Conservation (phyloP, 495 filamentous ascomycete species). For the Talaromyces liani region DNA sequence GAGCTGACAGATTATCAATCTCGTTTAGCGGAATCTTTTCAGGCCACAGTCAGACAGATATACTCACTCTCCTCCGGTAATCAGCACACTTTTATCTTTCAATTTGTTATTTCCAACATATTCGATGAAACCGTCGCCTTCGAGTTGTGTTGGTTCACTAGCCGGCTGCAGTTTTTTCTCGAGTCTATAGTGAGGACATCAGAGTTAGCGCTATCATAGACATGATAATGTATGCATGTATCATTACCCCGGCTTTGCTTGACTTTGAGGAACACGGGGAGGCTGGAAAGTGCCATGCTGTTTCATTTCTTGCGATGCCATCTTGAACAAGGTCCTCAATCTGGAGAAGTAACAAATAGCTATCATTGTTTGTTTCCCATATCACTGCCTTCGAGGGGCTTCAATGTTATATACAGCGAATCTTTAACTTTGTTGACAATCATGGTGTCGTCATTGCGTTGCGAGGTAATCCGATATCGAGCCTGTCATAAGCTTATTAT, state of each 20-base stretch:
- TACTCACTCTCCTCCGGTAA: conserved; percentile 49
- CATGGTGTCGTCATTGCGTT: conserved; percentile 19
- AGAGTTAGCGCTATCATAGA: background rate
- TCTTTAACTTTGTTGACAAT: conserved; percentile 1
- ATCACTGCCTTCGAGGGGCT: background rate
- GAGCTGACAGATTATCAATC: conserved; percentile 22
- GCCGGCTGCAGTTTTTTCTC: conserved; percentile 16
- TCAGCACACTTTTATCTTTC: conserved; percentile 42
- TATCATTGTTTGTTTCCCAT: background rate
- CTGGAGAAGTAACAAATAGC: background rate
- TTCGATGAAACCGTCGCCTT: conserved; percentile 24
- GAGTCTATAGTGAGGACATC: conserved; percentile 7
- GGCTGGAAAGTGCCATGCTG: conserved; percentile 18
- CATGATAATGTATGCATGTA: background rate
- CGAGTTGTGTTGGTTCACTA: conserved; percentile 22
- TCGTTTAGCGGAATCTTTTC: background rate
- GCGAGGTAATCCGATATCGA: background rate
- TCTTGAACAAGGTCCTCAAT: conserved; percentile 3
- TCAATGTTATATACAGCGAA: background rate
- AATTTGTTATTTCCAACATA: conserved; percentile 43
- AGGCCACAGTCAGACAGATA: background rate
- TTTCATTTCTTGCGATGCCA: conserved; percentile 17
- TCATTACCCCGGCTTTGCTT: conserved; percentile 18
- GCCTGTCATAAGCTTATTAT: background rate
- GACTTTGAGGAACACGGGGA: conserved; percentile 17